Base-by-base conservation (phyloP, 306 rosid genomes). In the Cicer yamashitae region DNA sequence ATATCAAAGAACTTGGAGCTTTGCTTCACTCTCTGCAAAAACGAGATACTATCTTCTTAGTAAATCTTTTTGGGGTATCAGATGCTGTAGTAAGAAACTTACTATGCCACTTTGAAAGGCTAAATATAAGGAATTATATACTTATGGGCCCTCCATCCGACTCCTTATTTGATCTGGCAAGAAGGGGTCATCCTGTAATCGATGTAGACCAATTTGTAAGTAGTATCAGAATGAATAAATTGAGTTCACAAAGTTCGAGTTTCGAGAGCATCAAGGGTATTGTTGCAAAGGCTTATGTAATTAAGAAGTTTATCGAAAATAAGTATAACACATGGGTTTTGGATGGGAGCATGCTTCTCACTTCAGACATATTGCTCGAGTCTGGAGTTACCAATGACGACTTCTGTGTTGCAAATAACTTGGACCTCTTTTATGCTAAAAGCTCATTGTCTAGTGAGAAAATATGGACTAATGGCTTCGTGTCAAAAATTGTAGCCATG, bases 151-250 rank as follows among this genome's bases (percentile, higher is more conserved):
- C 85, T 1, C 90, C 88, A 58, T 79, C 91, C 52, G 91, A 86
- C 76, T 85, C 87, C 76, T 53, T 89, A 52, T 77, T 87, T 71
- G 97, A 90, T 80, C 87, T 91, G 59, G 87, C 91, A 39, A 90
- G 97, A 82, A 87, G 94, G 87, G 98, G 97, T 39, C 88, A 86
- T 81, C 88, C 91, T 37, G 91, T 89, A 75, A 87, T 94, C 59
- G 68, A 70, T 58, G 82, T 82, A 13, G 89, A 90, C 82, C 81
- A 73, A 66, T 87, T 94, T 84, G 22, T 87, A 74, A 81, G 51
- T 63, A 81, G 86, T 76, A 53, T 83, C 39, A 82, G 81, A 77
- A 79, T 76, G 79, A 30, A 67, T 72, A 87, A 91, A 77, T 74
- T 58, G 60, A 60, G 74, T 82, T 78, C 77, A 5, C 75, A 83